phyloP scores from a whole-genome alignment of 75 land plant genomes.

The Pinus albicaulis region DNA sequence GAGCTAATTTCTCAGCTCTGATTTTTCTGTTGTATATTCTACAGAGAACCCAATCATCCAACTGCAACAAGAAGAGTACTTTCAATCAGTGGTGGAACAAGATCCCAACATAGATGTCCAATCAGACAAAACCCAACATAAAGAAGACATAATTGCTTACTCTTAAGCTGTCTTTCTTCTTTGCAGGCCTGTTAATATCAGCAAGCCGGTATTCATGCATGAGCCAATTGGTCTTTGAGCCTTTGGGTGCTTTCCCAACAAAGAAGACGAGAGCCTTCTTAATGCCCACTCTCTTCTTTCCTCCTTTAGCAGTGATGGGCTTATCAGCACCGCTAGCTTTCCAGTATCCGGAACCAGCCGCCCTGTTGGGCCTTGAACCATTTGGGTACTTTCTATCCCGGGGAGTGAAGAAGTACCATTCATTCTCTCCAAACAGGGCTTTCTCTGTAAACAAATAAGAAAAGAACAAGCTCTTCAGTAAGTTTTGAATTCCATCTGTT shows the following conservation, averaged over 20 bases:
- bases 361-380: constrained; percentile 12
- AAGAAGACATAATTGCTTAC: not conserved
- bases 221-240: no score
- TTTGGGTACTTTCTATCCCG: constrained; percentile 13
- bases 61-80: not conserved
- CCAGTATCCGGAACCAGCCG: constrained; percentile 11
- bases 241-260: not conserved
- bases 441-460: not conserved
- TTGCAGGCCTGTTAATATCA: no score
- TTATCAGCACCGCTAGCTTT: constrained; percentile 16
- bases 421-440: not conserved
- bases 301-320: not conserved
- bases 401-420: no score
- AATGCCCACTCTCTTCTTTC: constrained; percentile 6
- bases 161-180: no score
- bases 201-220: no score
- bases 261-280: constrained; percentile 21
- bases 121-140: no score
- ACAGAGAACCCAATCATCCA: no score
- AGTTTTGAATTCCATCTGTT: not conserved
- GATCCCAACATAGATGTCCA: not conserved
- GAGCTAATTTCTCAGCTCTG: no score
- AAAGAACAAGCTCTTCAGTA: not conserved
- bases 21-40: no score
- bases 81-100: not conserved